These are phyloP conservation scores for Fraxinus pennsylvanica DNA, from an alignment of 257 asterid species.

Conservation along the genomic window DNA sequence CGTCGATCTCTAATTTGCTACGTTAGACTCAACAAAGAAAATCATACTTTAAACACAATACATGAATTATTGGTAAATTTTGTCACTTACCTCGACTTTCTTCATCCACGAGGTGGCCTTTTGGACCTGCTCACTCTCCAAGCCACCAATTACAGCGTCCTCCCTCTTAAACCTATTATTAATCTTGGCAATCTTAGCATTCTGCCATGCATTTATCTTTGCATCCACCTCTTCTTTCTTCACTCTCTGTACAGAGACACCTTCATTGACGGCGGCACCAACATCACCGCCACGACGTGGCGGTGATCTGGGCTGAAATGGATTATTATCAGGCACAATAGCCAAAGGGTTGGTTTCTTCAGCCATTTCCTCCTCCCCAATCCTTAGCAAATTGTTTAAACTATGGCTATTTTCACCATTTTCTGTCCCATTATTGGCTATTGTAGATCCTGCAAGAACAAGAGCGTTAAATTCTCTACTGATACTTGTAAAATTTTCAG, in stretches of 20 bases:
- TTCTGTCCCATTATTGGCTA: constrained; percentile 40
- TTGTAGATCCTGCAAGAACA: constrained; percentile 63
- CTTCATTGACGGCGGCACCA: constrained; percentile 29
- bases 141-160: constrained; percentile 70
- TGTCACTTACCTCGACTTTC: constrained; percentile 77
- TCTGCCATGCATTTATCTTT: constrained; percentile 88
- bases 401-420: constrained; percentile 11
- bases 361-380: constrained; percentile 55
- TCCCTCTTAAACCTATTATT: constrained; percentile 89
- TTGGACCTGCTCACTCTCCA: constrained; percentile 87
- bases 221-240: constrained; percentile 89
- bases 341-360: constrained; percentile 76
- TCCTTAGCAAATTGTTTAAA: constrained; percentile 42
- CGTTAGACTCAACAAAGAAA: too few species aligned
- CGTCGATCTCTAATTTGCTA: too few species aligned
- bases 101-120: constrained; percentile 90
- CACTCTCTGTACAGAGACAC: constrained; percentile 56
- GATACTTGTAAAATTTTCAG: constrained; percentile 67
- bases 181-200: constrained; percentile 73
- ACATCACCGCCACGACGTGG: constrained; percentile 28
- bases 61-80: neutral
- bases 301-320: constrained; percentile 33
- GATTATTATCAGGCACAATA: constrained; percentile 56
- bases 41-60: too few species aligned
- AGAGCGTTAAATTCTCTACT: constrained; percentile 78